Percentiles rank a stretch among this genome's conserved stretches.
Conservation (phyloP, 2,329 filamentous ascomycete genomes). For the Blumeriella jaapii region DNA sequence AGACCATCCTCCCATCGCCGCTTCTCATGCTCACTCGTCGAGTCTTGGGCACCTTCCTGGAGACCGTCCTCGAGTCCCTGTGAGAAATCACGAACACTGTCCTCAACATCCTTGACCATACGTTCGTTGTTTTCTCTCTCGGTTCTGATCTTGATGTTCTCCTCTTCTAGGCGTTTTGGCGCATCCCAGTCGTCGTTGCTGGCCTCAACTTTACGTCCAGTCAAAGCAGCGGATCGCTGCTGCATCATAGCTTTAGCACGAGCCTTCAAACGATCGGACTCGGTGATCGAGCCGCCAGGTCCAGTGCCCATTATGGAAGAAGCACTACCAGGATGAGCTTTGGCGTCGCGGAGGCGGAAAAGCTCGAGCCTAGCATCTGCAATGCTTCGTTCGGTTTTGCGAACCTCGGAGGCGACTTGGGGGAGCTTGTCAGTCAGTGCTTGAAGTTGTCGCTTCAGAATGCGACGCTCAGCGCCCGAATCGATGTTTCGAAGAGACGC, state of each 20-base stretch:
- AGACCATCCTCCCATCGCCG: constrained; percentile 92
- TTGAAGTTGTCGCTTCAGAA: constrained; percentile 82
- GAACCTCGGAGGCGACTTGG: constrained; percentile 82
- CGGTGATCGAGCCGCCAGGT: constrained; percentile 79
- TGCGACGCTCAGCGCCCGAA: constrained; percentile 76
- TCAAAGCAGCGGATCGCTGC: constrained; percentile 83
- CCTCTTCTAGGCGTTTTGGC: constrained; percentile 77
- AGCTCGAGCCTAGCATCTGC: constrained; percentile 84
- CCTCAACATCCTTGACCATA: constrained; percentile 95
- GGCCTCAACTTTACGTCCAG: constrained; percentile 65
- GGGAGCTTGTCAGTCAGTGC: constrained; percentile 81
- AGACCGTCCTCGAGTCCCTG: constrained; percentile 76
- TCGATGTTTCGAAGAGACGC: constrained; percentile 58
- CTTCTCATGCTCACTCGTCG: constrained; percentile 76
- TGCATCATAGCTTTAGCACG: constrained; percentile 98
- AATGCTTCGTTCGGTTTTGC: constrained; percentile 83
- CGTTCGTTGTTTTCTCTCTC: constrained; percentile 91
- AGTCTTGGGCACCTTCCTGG: constrained; percentile 66
- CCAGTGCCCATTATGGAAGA: constrained; percentile 82
- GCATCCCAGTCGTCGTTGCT: constrained; percentile 64
- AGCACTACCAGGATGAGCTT: constrained; percentile 74
- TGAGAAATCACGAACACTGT: constrained; percentile 83
- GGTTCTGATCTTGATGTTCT: constrained; percentile 66
- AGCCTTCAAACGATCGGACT: constrained; percentile 88
- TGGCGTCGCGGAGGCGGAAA: constrained; percentile 87